A percentile compares a stretch with the other conserved stretches of the same genome.
These are phyloP conservation scores for Wolfiporia cocos DNA, from an alignment of 1,284 basidiomycete genomes.

Conservation along the genomic window DNA sequence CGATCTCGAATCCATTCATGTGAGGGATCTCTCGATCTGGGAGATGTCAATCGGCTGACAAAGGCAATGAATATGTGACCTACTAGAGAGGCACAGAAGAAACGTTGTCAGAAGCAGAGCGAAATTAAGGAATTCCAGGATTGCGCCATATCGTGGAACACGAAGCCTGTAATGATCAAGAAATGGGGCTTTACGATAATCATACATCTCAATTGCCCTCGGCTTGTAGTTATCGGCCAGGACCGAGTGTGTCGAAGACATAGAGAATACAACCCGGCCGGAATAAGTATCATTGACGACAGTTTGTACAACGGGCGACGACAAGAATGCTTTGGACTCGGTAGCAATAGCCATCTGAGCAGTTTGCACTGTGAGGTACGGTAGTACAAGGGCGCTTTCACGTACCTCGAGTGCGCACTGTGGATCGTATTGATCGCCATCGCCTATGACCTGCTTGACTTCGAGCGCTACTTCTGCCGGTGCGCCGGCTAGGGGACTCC, in stretches of 20 bases:
- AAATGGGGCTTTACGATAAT: slow-evolving; percentile 68
- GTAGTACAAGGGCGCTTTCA: no score
- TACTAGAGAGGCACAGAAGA: slow-evolving; percentile 67
- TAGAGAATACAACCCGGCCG: slow-evolving; percentile 64
- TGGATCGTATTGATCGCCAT: slow-evolving; percentile 51
- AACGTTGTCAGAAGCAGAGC: slow-evolving; percentile 63
- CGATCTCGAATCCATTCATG: slow-evolving; percentile 56
- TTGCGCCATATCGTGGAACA: slow-evolving; percentile 76
- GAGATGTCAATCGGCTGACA: neutral
- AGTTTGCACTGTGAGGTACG: no score
- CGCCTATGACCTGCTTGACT: slow-evolving; percentile 48
- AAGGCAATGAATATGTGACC: slow-evolving; percentile 2
- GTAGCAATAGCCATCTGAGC: slow-evolving; percentile 85
- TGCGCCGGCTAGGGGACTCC: slow-evolving; percentile 80
- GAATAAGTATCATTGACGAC: slow-evolving; percentile 80
- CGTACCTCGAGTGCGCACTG: slow-evolving; percentile 78
- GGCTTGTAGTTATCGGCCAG: slow-evolving; percentile 85
- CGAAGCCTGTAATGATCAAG: slow-evolving; percentile 83
- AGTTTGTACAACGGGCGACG: slow-evolving; percentile 75
- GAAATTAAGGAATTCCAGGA: slow-evolving; percentile 78
- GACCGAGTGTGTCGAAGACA: slow-evolving; percentile 63
- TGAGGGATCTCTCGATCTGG: slow-evolving; percentile 49
- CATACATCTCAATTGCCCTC: slow-evolving; percentile 68
- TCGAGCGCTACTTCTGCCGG: slow-evolving; percentile 58
- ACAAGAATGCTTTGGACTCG: slow-evolving; percentile 71